These are phyloP conservation scores for Monosporozyma aquatica DNA, from an alignment of 805 yeast species.

Conservation along the genomic window DNA sequence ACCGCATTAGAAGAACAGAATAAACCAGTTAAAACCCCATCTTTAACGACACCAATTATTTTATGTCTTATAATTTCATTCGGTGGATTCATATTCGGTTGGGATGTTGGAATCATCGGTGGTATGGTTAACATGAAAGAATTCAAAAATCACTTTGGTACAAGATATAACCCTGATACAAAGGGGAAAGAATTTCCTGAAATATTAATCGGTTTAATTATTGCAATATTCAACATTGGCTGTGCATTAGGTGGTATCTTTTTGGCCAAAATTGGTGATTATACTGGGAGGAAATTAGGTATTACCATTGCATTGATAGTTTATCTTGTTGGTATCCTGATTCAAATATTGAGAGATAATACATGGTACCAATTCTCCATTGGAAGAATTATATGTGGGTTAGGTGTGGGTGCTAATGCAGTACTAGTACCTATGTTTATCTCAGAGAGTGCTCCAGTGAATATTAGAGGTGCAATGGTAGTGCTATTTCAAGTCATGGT, in stretches of 20 bases:
- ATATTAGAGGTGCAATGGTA: conserved; percentile 59
- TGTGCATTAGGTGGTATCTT: conserved; percentile 62
- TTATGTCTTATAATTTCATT: conserved; percentile 52
- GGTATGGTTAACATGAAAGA: conserved; percentile 57
- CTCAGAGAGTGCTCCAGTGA: conserved; percentile 57
- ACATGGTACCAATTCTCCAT: conserved; percentile 56
- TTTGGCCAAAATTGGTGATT: conserved; percentile 50
- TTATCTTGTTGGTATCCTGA: conserved; percentile 49
- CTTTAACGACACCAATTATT: conserved; percentile 13
- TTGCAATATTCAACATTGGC: conserved; percentile 55
- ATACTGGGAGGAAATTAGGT: conserved; percentile 52
- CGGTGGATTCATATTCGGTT: conserved; percentile 67
- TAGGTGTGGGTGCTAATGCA: conserved; percentile 66
- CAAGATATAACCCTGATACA: conserved; percentile 22
- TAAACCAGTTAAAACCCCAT: not conserved
- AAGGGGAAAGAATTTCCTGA: conserved; percentile 28
- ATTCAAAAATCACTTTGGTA: conserved; percentile 45
- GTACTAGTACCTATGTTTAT: conserved; percentile 67
- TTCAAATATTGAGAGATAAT: conserved; percentile 44
- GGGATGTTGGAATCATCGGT: conserved; percentile 72
- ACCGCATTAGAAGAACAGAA: not conserved
- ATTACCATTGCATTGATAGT: conserved; percentile 40
- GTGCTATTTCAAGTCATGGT: conserved; percentile 55
- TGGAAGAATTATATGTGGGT: conserved; percentile 61
- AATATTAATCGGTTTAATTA: conserved; percentile 41